phyloP scores from a whole-genome alignment of 2,329 filamentous ascomycete species.

The Penicillium sumatraense region DNA sequence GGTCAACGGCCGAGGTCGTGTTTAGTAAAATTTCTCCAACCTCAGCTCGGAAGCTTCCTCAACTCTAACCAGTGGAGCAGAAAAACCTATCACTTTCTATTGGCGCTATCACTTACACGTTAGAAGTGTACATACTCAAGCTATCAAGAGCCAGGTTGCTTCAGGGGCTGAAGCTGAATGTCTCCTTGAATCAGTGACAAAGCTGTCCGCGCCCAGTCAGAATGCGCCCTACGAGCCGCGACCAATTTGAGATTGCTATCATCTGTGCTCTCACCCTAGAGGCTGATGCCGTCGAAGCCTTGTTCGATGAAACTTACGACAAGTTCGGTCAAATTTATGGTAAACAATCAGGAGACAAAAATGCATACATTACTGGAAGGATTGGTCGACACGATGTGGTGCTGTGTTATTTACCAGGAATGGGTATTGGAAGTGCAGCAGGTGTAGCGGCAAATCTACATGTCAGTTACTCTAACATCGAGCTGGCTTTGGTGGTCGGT shows the following conservation, averaged over 20 bases:
- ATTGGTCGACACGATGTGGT: slow-evolving; percentile 33
- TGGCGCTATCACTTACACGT: no score
- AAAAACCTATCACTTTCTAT: no score
- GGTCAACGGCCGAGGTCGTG: no score
- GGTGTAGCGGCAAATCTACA: not conserved
- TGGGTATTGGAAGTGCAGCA: slow-evolving; percentile 17
- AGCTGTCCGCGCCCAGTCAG: no score
- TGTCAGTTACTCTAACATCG: not conserved
- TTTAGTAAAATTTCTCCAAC: no score
- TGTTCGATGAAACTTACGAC: not conserved
- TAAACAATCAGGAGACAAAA: not conserved
- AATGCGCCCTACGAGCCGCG: not conserved
- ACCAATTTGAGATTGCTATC: not conserved
- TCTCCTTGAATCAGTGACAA: no score
- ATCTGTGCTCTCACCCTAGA: not conserved
- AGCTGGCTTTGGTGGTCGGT: not conserved
- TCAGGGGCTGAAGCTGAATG: no score
- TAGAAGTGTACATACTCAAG: no score
- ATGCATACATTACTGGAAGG: slow-evolving; percentile 48
- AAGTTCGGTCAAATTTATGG: not conserved
- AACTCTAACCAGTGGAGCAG: no score
- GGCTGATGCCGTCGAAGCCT: not conserved
- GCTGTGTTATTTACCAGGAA: slow-evolving; percentile 39
- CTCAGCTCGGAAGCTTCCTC: no score
- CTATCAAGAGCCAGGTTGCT: no score